Evolutionary conservation across 306 rosid genomes (phyloP).

Genomic region (Myrica gale): DNA sequence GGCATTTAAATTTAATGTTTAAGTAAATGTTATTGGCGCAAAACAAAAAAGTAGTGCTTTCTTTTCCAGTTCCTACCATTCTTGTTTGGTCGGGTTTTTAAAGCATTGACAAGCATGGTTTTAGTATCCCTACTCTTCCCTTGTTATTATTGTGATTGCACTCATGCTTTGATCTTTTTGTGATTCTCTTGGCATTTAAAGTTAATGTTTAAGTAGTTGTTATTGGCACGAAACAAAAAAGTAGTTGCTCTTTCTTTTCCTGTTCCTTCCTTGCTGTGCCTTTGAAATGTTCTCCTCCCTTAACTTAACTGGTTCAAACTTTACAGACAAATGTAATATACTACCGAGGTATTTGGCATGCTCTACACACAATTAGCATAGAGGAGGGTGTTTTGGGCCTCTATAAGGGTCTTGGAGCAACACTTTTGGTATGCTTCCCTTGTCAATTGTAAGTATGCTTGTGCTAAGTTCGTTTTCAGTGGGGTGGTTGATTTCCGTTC

Average conservation of each 20-base stretch:
- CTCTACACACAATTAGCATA: conserved; percentile 66
- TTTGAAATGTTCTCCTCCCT: conserved; percentile 17
- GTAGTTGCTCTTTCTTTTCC: conserved; percentile 11
- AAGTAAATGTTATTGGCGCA: neutral
- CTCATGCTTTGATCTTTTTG: too few relatives aligned
- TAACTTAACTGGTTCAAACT: conserved; percentile 26
- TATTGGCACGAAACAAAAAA: neutral
- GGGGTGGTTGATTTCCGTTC: conserved; percentile 20
- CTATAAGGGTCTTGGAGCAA: conserved; percentile 97
- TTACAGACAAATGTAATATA: conserved; percentile 75
- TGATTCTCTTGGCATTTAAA: too few relatives aligned
- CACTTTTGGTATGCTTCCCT: conserved; percentile 73
- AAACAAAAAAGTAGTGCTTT: too few relatives aligned
- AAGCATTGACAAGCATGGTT: too few relatives aligned
- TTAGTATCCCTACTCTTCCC: too few relatives aligned
- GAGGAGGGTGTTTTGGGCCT: conserved; percentile 91
- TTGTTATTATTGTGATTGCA: too few relatives aligned
- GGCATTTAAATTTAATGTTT: neutral
- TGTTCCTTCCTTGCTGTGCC: conserved; percentile 4
- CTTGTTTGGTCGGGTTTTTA: too few relatives aligned
- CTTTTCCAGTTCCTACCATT: too few relatives aligned
- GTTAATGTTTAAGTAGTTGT: too few relatives aligned
- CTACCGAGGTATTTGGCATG: conserved; percentile 79
- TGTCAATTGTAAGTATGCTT: conserved; percentile 14
- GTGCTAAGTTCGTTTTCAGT: conserved; percentile 17